Conservation (phyloP, 202 grass and related monocot species). For the Zizania palustris region DNA sequence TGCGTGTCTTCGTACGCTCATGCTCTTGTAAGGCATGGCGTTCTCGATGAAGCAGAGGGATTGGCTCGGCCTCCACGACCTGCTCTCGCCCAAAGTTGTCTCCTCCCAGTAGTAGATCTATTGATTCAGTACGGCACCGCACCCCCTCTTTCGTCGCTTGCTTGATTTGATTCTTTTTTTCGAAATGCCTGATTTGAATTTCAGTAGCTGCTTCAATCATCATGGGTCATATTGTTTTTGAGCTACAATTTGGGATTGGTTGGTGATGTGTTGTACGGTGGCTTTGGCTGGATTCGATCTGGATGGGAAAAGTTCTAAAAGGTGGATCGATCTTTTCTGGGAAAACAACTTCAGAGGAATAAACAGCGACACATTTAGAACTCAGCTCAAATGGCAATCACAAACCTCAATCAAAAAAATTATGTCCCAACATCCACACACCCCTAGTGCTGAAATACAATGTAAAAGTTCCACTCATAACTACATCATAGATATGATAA, state of each 20-base stretch:
- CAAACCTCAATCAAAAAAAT: neutral
- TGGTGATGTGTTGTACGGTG: no score
- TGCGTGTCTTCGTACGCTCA: no score
- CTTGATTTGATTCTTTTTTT: neutral
- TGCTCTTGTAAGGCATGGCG: slow-evolving; percentile 65
- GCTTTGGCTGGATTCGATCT: no score
- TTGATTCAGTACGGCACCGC: slow-evolving; percentile 72
- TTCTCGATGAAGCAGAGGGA: slow-evolving; percentile 96
- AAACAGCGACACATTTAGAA: neutral
- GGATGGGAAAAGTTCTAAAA: neutral
- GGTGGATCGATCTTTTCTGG: neutral
- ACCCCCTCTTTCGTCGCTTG: neutral
- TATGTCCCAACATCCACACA: neutral
- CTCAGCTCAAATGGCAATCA: neutral
- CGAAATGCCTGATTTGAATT: neutral
- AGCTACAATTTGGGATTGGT: slow-evolving; percentile 4
- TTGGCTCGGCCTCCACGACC: slow-evolving; percentile 80
- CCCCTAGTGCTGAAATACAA: neutral
- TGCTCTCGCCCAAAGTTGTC: slow-evolving; percentile 92
- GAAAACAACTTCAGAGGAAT: slow-evolving; percentile 7
- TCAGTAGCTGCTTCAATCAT: slow-evolving; percentile 14
- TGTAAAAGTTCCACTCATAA: neutral
- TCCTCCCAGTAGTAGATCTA: slow-evolving; percentile 85
- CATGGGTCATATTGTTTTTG: no score
- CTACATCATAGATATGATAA: slow-evolving; percentile 21